Evolutionary conservation across 257 asterid species (phyloP), one percentile per base, ranked within the genome.

Genomic region (Henckelia pumila): DNA sequence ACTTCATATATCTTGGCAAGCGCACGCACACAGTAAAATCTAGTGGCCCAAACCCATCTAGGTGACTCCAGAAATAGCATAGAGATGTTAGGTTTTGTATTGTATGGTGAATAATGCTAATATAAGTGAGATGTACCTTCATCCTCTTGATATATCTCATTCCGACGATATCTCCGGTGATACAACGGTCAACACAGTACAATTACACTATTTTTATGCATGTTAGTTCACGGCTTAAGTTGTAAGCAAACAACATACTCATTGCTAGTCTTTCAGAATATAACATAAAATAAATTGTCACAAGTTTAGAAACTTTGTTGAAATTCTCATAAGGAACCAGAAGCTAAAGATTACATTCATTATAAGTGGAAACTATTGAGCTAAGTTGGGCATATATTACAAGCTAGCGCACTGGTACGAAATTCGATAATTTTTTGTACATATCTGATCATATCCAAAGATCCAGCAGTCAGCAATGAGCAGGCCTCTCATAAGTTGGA

Each of bases 401-500:
- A 81, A 50, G 44, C 72, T 71, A 53, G 72, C 22, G 72, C 22
- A 53, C 71, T 49, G 35, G 19, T 40, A n/a, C 32, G 33, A 55
- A 30, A 49, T 56, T 16, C 17, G 20, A 40, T 49, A 58, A 50
- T 35, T 30, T 56, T 29, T 33, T 2, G 67, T 65, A 72, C 59
- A 33, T 16, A 71, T 49, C n/a, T 32, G 29, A 8, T 37, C 5
- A 37, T 28, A 10, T 57, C 19, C 33, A 56, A 23, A 40, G 2
- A 58, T 63, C 81, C 86, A 92, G 72, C 97, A 88, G 56, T 71
- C 86, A 92, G 72, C 97, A 92, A 59, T 66, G 83, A 9, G 26
- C 13, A 22, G 95, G 96, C 84, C 98, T 86, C 81, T 86, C 92
- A 23, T 92, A 89, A 37, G 79, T 82, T 19, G 98, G 92, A 72